phyloP scores from a whole-genome alignment of 768 basidiomycete genomes.

The Peribolospora kevripleyi region DNA sequence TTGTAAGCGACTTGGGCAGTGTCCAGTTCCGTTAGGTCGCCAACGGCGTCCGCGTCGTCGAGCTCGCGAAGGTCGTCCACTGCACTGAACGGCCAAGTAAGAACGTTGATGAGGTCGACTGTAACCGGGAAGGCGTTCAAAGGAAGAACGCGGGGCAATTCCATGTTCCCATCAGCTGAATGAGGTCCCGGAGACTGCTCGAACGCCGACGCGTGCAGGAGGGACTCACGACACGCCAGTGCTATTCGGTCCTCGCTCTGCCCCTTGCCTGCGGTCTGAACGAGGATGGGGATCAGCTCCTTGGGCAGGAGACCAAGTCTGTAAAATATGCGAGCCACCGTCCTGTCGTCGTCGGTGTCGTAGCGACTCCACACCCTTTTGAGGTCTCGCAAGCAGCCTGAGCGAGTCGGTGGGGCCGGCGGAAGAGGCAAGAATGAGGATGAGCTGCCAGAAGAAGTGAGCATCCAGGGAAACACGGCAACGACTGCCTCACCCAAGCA shows the following conservation, averaged over 20 bases:
- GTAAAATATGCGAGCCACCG: slow-evolving; percentile 79
- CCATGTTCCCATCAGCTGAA: background rate
- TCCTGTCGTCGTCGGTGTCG: slow-evolving; percentile 87
- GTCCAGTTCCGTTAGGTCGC: slow-evolving; percentile 35
- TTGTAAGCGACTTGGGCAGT: slow-evolving; percentile 76
- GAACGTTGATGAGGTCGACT: slow-evolving; percentile 71
- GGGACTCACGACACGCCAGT: slow-evolving; percentile 33
- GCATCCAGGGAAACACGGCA: background rate
- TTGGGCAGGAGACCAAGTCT: slow-evolving; percentile 62
- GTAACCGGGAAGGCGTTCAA: background rate
- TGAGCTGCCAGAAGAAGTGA: background rate
- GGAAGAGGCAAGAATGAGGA: background rate
- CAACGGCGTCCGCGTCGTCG: slow-evolving; percentile 42
- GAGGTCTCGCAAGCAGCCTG: slow-evolving; percentile 69
- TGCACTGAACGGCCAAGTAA: slow-evolving; percentile 98
- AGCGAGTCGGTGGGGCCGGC: slow-evolving; percentile 11
- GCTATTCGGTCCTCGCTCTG: slow-evolving; percentile 31
- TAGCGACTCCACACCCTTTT: slow-evolving; percentile 92
- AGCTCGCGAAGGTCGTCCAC: slow-evolving; percentile 85
- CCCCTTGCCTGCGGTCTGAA: slow-evolving; percentile 54
- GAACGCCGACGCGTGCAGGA: background rate
- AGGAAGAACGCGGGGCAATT: background rate
- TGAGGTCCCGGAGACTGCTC: background rate
- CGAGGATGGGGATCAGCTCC: slow-evolving; percentile 65
- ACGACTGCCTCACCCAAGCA: background rate